Base-by-base conservation (phyloP, 2,329 filamentous ascomycete species). In the Nemania abortiva region DNA sequence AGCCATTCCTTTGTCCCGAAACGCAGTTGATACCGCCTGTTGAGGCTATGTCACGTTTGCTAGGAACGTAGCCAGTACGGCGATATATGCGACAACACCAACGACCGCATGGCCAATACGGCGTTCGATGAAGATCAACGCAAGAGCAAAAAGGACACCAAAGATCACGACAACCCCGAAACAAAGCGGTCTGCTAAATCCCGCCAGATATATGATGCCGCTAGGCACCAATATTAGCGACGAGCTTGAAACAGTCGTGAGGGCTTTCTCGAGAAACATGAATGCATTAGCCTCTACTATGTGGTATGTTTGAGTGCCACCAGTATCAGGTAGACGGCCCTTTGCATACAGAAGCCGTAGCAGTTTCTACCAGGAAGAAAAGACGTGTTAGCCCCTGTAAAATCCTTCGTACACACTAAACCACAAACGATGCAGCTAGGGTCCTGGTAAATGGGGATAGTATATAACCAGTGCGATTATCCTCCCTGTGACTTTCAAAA, bases 51-150 rank as follows among this genome's bases (percentile, higher is more conserved):
- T 47, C 22, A 61, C 24, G 22, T 52, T 69, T 18, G 20, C 56
- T 39, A 69, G 47, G n/a, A 66, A 54, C 20, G 57, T 55, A 27
- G 61, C 66, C 10, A 73, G 69, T 20, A 74, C 68, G 1, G 73
- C 73, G 27, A 69, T 66, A 54, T 69, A 75, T 11, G 74, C 72
- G 6, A 65, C 27, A 10, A 72, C 18, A 10, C 70, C 70, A 10
- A 75, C 65, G 2, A 73, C 63, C 2, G 70, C 53, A 24, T 63
- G 66, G 1, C 57, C 61, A 4, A 67, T 66, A 6, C 66, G 70
- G 1, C 58, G 7, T 45, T 75, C 71, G 49, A 74, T 58, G 15
- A 34, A 6, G 1, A 63, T 27, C 45, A 73, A 42, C 42, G 47
- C 65, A 47, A 55, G 1, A 18, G 66, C 54, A 39, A 75, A 75